A percentile compares a stretch with the other conserved stretches of the same genome.
These are phyloP conservation scores for Chrysoporthe deuterocubensis DNA, from an alignment of 2,329 filamentous ascomycete genomes.

Conservation along the genomic window DNA sequence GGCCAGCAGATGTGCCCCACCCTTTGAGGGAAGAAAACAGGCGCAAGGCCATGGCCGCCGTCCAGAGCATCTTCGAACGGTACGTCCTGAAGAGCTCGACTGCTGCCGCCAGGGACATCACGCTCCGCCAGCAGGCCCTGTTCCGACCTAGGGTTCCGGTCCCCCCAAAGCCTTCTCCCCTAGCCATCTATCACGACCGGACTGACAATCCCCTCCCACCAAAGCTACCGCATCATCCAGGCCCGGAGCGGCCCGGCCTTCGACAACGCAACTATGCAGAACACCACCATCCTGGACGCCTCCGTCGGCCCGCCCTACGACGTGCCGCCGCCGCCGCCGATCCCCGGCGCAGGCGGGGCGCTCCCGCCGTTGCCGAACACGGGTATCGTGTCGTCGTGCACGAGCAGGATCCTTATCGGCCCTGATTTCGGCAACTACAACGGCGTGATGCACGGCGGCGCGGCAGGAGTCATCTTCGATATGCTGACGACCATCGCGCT, in stretches of 20 bases:
- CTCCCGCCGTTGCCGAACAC: slow-evolving; percentile 20
- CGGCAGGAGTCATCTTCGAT: slow-evolving; percentile 58
- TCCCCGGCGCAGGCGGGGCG: not conserved
- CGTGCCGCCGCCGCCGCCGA: not conserved
- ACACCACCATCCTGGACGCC: slow-evolving; percentile 36
- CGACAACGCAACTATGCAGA: slow-evolving; percentile 32
- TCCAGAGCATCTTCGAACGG: slow-evolving; percentile 28
- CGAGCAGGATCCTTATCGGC: slow-evolving; percentile 49
- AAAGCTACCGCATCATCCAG: slow-evolving; percentile 30
- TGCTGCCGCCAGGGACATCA: not conserved
- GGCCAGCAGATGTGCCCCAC: slow-evolving; percentile 1
- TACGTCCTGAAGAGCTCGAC: not conserved
- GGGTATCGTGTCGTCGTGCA: slow-evolving; percentile 37
- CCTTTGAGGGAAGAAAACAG: slow-evolving; percentile 22
- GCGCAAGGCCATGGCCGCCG: slow-evolving; percentile 23
- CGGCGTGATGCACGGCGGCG: slow-evolving; percentile 57
- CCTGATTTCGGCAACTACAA: slow-evolving; percentile 49
- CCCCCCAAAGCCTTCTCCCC: not conserved
- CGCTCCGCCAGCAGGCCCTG: not conserved
- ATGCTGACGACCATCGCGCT: slow-evolving; percentile 56
- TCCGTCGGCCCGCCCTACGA: slow-evolving; percentile 30
- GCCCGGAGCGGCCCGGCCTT: slow-evolving; percentile 28
- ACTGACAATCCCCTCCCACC: slow-evolving; percentile 7
- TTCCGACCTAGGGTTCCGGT: not conserved
- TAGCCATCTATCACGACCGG: not conserved